phyloP scores from a whole-genome alignment of 75 land plant species.

The Larix kaempferi region DNA sequence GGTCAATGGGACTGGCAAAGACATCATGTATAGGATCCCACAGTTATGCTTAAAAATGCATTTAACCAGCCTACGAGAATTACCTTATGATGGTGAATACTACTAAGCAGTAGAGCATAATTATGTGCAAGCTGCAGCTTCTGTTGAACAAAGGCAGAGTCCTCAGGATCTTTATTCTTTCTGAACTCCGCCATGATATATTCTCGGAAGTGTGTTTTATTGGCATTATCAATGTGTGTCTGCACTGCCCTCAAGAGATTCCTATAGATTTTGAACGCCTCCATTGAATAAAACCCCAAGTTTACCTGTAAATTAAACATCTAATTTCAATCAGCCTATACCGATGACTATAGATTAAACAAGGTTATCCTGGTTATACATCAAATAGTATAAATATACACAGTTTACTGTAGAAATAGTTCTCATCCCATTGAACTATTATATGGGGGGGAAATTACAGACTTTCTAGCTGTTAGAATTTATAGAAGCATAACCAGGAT shows the following conservation, averaged over 20 bases:
- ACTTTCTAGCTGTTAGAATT: no score
- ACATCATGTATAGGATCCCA: neutral
- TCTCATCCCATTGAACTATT: no score
- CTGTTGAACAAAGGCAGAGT: constrained; percentile 20
- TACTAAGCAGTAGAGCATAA: constrained; percentile 59
- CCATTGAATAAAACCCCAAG: constrained; percentile 7
- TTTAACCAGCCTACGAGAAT: neutral
- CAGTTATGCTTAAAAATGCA: neutral
- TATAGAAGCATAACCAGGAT: no score
- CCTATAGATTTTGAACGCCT: constrained; percentile 41
- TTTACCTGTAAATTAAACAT: neutral
- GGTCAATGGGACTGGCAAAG: neutral
- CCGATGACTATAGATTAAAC: constrained; percentile 4
- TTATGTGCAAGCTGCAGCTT: constrained; percentile 59
- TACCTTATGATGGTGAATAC: constrained; percentile 84
- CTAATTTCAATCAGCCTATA: no score
- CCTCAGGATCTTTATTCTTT: constrained; percentile 21
- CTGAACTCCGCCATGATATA: constrained; percentile 57
- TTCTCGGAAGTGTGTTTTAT: constrained; percentile 51
- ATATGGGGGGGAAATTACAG: no score
- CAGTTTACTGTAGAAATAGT: no score
- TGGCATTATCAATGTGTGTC: constrained; percentile 54
- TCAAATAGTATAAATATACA: no score
- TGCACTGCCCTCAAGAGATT: constrained; percentile 55
- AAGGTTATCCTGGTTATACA: no score